Evolutionary conservation across 805 yeast species (phyloP).

Genomic region (Ogataea nonfermentans): DNA sequence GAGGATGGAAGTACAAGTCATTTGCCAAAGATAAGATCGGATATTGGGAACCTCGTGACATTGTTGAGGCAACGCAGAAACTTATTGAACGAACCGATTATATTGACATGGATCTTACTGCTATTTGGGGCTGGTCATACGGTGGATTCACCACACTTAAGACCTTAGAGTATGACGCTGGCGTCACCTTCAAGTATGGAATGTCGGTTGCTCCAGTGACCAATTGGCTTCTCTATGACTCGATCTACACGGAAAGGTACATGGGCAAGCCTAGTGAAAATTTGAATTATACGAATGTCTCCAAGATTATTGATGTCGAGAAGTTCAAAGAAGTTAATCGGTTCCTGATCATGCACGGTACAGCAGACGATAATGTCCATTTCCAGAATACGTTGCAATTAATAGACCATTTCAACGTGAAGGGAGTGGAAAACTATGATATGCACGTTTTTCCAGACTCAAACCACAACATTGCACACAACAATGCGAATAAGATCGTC

Average conservation of each 20-base stretch:
- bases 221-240: conserved; percentile 71
- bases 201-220: conserved; percentile 87
- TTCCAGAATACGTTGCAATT: conserved; percentile 65
- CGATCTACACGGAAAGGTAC: conserved; percentile 77
- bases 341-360: conserved; percentile 75
- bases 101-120: conserved; percentile 54
- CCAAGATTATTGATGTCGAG: conserved; percentile 41
- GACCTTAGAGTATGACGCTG: conserved; percentile 65
- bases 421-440: conserved; percentile 69
- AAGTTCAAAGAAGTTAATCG: conserved; percentile 48
- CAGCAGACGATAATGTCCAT: conserved; percentile 84
- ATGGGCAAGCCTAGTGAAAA: conserved; percentile 57
- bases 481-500: conserved; percentile 75
- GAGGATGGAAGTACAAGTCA: conserved; percentile 64
- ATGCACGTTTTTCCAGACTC: conserved; percentile 90
- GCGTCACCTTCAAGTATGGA: conserved; percentile 66
- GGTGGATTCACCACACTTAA: conserved; percentile 79
- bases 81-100: conserved; percentile 46
- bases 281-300: conserved; percentile 46
- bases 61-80: conserved; percentile 48
- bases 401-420: conserved; percentile 54
- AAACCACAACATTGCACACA: conserved; percentile 76
- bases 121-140: conserved; percentile 88
- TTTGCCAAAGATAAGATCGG: conserved; percentile 62
- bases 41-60: conserved; percentile 73